Evolutionary conservation across 2,329 filamentous ascomycete species (phyloP), one percentile per base, ranked within the genome.

Genomic region (Gnomoniopsis smithogilvyi): DNA sequence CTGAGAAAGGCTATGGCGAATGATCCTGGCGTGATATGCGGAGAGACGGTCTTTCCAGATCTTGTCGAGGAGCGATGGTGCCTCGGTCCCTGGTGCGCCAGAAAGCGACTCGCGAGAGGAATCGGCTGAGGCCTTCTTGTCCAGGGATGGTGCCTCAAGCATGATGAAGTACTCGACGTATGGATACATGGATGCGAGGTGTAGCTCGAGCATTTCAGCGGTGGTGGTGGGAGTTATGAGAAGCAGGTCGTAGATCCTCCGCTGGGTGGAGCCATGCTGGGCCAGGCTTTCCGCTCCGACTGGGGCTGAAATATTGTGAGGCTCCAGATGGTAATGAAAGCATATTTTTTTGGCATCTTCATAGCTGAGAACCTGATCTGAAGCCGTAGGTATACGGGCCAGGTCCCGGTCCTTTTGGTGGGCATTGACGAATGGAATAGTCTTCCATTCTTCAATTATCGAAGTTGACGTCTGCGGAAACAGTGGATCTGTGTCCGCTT

Each of bases 131-230:
- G 50, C 48, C 8, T 36, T 21, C 3, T 46, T 34, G 3, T 49
- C 22, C 22, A 54, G 21, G 15, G 60, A 43, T 34, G 60, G 60
- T 0, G 74, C 67, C 65, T 78, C 76, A 6, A 78, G 68, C 36
- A 78, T 71, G 64, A 78, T 69, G 62, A 78, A 78, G 63, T 75
- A 77, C 64, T 78, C 75, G 17, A 78, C 73, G 38, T 70, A 65
- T 0, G 70, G 64, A 2, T 69, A 64, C 51, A 76, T 67, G 52
- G 64, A 63, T 3, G 58, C 62, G 11, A 62, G 41, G 12, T 62
- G 62, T 1, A 64, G 34, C 21, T 65, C 64, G 33, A 65, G 64
- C 19, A 62, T 51, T 22, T 64, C 59, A 11, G 64, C 26, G 3
- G 60, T 56, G 36, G 53, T 57, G 19, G 60, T 61, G 7, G 64